Evolutionary conservation across 2,329 filamentous ascomycete species (phyloP).

Genomic region (Nothophaeocryptopus gaeumannii): DNA sequence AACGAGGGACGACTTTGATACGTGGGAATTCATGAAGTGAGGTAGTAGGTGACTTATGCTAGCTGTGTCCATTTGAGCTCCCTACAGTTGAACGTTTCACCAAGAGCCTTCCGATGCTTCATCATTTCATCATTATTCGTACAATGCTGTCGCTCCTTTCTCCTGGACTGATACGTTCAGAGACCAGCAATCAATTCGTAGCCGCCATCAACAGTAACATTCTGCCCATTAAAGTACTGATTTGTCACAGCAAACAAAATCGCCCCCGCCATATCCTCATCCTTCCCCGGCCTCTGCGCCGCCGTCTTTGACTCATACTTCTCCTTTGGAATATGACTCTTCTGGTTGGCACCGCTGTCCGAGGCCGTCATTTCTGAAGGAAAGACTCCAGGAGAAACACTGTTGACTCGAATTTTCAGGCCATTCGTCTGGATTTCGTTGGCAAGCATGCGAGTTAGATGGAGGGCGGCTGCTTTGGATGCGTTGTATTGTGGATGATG

Average conservation of each 20-base stretch:
- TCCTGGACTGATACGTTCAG: not conserved
- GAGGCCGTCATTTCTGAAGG: constrained; percentile 58
- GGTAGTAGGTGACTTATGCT: no score
- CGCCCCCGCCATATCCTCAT: constrained; percentile 58
- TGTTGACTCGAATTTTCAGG: constrained; percentile 57
- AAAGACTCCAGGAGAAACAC: constrained; percentile 56
- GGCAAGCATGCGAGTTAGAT: constrained; percentile 56
- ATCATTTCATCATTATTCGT: no score
- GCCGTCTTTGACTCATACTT: constrained; percentile 51
- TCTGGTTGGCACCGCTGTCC: constrained; percentile 52
- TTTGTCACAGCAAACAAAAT: constrained; percentile 54
- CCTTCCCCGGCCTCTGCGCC: constrained; percentile 53
- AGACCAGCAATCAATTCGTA: constrained; percentile 45
- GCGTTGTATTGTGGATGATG: constrained; percentile 51
- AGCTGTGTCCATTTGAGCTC: no score
- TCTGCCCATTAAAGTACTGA: constrained; percentile 52
- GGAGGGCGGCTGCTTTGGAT: constrained; percentile 46
- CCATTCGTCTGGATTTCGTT: constrained; percentile 51
- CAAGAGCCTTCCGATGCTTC: no score
- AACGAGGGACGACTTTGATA: no score
- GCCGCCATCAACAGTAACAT: constrained; percentile 54
- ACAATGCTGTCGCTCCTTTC: no score
- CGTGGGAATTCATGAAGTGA: no score
- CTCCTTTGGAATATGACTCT: constrained; percentile 53
- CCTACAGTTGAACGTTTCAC: no score